Conservation (phyloP, 2,329 filamentous ascomycete genomes). For the Colletotrichum euphorbiae region DNA sequence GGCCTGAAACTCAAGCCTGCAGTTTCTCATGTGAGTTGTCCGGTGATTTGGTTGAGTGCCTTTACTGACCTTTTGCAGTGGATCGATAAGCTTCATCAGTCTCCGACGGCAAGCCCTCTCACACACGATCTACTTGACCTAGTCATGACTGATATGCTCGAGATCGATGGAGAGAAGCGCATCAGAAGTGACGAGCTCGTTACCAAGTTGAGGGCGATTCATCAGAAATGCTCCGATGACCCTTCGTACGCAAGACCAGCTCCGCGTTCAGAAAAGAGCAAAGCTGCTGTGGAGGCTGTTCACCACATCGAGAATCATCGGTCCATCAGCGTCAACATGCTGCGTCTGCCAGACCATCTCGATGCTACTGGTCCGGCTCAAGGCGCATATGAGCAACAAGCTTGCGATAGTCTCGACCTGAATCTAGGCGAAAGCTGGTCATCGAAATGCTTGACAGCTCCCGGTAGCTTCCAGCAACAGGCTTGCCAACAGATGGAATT, state of each 20-base stretch:
- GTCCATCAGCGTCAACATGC: slow-evolving; percentile 15
- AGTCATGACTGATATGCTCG: background rate
- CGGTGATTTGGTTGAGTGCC: background rate
- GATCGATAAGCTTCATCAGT: slow-evolving; percentile 4
- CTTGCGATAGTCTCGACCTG: no score
- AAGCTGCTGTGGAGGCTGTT: background rate
- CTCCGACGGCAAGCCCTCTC: background rate
- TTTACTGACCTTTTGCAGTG: background rate
- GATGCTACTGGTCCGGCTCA: no score
- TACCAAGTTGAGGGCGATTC: background rate
- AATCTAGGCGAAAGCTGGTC: no score
- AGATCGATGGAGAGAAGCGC: background rate
- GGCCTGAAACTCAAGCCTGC: background rate
- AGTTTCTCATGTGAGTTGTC: slow-evolving; percentile 1
- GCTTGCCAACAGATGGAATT: background rate
- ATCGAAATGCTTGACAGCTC: no score
- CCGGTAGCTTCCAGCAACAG: background rate
- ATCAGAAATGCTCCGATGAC: background rate
- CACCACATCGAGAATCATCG: background rate
- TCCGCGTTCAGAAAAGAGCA: background rate
- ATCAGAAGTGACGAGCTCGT: background rate
- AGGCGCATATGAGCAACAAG: background rate
- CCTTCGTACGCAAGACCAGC: background rate
- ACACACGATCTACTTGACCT: slow-evolving; percentile 9
- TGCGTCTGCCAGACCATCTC: background rate